Evolutionary conservation across 2,329 filamentous ascomycete genomes (phyloP).

Genomic region (Beauveria caledonica): DNA sequence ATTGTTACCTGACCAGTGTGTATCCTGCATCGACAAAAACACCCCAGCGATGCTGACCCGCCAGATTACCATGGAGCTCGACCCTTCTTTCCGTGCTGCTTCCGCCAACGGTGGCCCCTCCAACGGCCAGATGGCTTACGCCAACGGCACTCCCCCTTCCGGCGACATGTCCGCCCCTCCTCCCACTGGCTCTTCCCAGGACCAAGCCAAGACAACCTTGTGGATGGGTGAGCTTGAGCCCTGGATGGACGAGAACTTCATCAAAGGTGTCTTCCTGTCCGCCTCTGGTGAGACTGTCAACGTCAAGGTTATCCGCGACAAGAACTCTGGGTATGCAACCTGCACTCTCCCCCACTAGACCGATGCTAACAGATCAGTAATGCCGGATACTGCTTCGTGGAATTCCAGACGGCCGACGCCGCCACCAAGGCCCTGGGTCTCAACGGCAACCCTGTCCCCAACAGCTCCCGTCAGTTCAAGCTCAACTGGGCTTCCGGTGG

Average conservation of each 20-base stretch:
- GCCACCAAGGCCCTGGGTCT: conserved; percentile 85
- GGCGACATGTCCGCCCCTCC: conserved; percentile 29
- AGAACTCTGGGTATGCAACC: conserved; percentile 76
- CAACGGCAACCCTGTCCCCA: conserved; percentile 84
- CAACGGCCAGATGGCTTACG: conserved; percentile 27
- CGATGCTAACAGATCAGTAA: conserved; percentile 51
- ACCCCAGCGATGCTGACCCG: neutral
- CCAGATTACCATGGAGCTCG: conserved; percentile 25
- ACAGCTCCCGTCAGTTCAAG: conserved; percentile 93
- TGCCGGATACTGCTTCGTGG: conserved; percentile 97
- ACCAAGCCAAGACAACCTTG: conserved; percentile 49
- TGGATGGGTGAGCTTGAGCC: conserved; percentile 97
- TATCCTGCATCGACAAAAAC: neutral
- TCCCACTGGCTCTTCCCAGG: conserved; percentile 28
- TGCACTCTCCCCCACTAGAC: neutral
- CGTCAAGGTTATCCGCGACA: conserved; percentile 99
- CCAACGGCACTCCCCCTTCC: conserved; percentile 32
- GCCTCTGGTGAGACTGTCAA: conserved; percentile 91
- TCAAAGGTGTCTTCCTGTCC: conserved; percentile 83
- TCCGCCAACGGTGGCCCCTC: conserved; percentile 25
- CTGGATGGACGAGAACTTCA: conserved; percentile 99
- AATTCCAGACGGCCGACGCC: conserved; percentile 75
- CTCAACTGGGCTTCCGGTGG: conserved; percentile 98
- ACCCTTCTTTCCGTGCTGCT: conserved; percentile 23
- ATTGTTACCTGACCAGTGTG: conserved; percentile 7